These are phyloP conservation scores for Warburgia ugandensis DNA, from an alignment of 164 flowering plant genomes.

Conservation along the genomic window DNA sequence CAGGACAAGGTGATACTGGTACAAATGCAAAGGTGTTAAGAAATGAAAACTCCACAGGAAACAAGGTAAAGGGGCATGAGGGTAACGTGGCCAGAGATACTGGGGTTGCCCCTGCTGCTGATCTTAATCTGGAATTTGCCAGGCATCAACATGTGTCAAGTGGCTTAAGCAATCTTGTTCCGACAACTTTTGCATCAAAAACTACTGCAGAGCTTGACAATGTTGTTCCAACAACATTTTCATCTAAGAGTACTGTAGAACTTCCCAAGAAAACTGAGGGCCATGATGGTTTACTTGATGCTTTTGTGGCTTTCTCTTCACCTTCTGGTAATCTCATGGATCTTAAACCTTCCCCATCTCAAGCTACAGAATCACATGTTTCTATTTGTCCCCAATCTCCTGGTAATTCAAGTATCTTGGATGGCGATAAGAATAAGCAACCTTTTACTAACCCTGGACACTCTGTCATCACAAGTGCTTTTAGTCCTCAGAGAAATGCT, in stretches of 20 bases:
- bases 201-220: too few relatives aligned
- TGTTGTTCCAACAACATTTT: too few relatives aligned
- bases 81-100: slow-evolving; percentile 5
- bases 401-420: neutral
- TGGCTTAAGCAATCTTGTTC: too few relatives aligned
- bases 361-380: neutral
- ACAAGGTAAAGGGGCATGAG: neutral
- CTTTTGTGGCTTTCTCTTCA: too few relatives aligned
- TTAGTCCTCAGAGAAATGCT: neutral
- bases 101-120: slow-evolving; percentile 3
- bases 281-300: too few relatives aligned
- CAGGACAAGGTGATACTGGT: slow-evolving; percentile 7
- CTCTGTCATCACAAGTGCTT: slow-evolving; percentile 1
- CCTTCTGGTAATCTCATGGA: slow-evolving; percentile 3
- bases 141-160: neutral
- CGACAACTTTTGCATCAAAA: too few relatives aligned
- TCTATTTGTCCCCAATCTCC: neutral
- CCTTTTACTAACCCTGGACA: neutral
- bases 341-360: neutral
- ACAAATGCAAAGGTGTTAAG: neutral
- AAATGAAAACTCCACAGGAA: slow-evolving; percentile 4
- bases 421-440: slow-evolving; percentile 5
- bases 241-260: too few relatives aligned
- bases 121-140: slow-evolving; percentile 6
- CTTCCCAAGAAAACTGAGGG: neutral